Evolutionary conservation across 2,329 filamentous ascomycete genomes (phyloP), one percentile per base, ranked within the genome.

Genomic region (Xylaria sp.): DNA sequence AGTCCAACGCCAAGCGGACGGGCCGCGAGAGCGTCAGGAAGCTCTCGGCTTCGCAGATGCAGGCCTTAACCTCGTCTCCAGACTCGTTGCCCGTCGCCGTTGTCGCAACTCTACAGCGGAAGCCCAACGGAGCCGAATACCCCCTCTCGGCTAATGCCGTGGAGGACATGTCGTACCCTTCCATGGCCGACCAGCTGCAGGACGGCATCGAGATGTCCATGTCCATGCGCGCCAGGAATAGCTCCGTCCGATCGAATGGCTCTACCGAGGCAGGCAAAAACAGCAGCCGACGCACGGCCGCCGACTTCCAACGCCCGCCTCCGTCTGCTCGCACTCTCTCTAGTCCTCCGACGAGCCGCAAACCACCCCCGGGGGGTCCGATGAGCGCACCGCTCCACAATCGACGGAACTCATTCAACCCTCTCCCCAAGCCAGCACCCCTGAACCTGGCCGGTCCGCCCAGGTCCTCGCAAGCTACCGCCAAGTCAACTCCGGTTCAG

Each of bases 21-120:
- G 75, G 75, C 39, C 68, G 72, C 41, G 85, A 84, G 69, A 83
- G 80, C 57, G 79, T 89, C 56, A 83, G 86, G 64, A 84, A 87
- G 46, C 81, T 90, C 31, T 89, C 88, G 0, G 86, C 86, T 8
- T 85, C 83, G 46, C 86, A 89, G 74, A 89, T 90, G 76, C 85
- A 88, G 63, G 85, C 88, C 68, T 79, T 91, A 67, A 85, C 86
- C 15, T 84, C 83, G 34, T 83, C 86, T 1, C 87, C 87, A 6
- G 86, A 88, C 34, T 90, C 88, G 0, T 79, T 91, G 1, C 88
- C 89, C 13, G 78, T 90, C 0, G 85, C 86, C 1, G 78, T 84
- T 15, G 78, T 84, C 2, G 76, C 78, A 7, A 62, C 66, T 28
- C 75, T 58, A 12, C 73, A 66, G 54, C 74, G 67, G 69, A 73